Base-by-base conservation (phyloP, 2,329 filamentous ascomycete genomes). In the Ophiosphaerella korrae region DNA sequence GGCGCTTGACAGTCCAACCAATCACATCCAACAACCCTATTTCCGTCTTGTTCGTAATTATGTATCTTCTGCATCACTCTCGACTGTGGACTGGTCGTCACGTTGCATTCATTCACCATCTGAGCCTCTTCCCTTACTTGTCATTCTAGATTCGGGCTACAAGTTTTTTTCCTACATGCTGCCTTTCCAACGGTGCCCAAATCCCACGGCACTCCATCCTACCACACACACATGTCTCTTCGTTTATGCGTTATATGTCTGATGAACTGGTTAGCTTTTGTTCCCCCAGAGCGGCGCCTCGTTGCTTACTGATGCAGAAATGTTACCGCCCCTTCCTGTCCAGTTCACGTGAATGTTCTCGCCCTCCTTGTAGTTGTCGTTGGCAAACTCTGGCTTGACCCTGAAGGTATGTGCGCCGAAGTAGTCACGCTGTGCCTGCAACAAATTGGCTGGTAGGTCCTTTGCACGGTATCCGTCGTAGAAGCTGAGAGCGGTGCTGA, bases 351-450 rank as follows among this genome's bases (percentile, higher is more conserved):
- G 94, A 75, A 93, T 94, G 77, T 97, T 86, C 81, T 92, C 81
- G 77, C 88, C 91, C 67, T 83, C 85, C 63, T 87, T 88, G 82
- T 95, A 96, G 80, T 91, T 92, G 51, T 82, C 85, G 76, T 71
- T 81, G 61, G 78, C 78, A 63, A 62, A 75, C 67, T 81, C 77
- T 38, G 78, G 78, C 78, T 81, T 81, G 75, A 81, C 75, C 63
- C 75, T 73, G 78, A 80, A 81, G 45, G 79, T 81, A 73, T 81
- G 79, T 42, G 79, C 79, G 64, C 94, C 94, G 75, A 99, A 99
- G 90, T 97, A 99, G 78, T 99, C 94, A 83, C 94, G 90, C 85
- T 99, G 94, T 51, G 93, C 94, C 83, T 99, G 94, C 72, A 99
- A 87, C 60, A 99, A 84, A 85, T 97, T 99, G 83, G 94, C 94